A percentile compares a stretch with the other conserved stretches of the same genome.
phyloP scores from a whole-genome alignment of 1,284 basidiomycete genomes.

The Pseudozyma sp. region DNA sequence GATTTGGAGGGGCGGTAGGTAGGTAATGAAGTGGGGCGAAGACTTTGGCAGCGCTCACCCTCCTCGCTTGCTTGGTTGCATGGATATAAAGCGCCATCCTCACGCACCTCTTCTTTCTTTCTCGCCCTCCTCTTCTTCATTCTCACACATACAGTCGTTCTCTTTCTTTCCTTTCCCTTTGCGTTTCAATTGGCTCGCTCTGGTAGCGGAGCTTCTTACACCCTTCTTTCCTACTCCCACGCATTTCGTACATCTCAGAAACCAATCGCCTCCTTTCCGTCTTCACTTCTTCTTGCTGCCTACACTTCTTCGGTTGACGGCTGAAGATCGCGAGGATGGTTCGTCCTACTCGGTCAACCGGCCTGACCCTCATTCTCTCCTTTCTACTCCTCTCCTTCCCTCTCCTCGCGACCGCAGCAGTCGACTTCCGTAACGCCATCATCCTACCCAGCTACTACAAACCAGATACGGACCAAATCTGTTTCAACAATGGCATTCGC shows the following conservation, averaged over 20 bases:
- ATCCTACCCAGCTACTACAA: conserved; percentile 15
- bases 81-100: neutral
- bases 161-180: neutral
- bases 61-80: neutral
- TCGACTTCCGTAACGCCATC: neutral
- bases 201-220: conserved; percentile 8
- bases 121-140: too few relatives aligned
- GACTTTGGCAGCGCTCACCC: too few relatives aligned
- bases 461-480: conserved; percentile 20
- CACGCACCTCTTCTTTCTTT: neutral
- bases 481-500: conserved; percentile 18
- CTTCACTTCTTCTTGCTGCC: too few relatives aligned
- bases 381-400: neutral
- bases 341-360: too few relatives aligned
- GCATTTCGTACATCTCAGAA: neutral
- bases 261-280: neutral
- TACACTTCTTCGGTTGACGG: neutral
- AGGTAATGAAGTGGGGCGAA: too few relatives aligned
- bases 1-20: too few relatives aligned
- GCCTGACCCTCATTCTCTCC: neutral
- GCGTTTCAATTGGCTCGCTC: conserved; percentile 5
- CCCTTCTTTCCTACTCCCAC: neutral
- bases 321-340: neutral
- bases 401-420: neutral
- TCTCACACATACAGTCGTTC: too few relatives aligned